Evolutionary conservation across 805 yeast genomes (phyloP), one percentile per base, ranked within the genome.

Genomic region (Saccharomycopsis capsularis): DNA sequence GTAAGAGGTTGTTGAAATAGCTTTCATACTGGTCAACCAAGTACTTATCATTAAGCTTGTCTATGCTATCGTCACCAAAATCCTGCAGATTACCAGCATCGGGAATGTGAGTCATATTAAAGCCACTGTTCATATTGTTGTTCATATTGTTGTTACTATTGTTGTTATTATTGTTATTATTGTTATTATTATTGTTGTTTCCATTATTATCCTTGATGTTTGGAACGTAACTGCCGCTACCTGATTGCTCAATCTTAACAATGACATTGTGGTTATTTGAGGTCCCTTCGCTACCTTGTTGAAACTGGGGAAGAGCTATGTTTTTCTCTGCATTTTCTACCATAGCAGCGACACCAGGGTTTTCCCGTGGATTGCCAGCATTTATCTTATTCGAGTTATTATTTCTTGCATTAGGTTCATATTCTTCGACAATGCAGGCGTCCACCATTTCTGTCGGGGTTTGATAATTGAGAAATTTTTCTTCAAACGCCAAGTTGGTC

Each of bases 371-470:
- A 15, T 39, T 22, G 25, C 21, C 38, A 16, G 38, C 18, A 6
- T 9, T n/a, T 7, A 27, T 27, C 18, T 34, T 34, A 9, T 9
- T 6, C 5, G 38, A 5, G 13, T 9, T 5, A 18, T 16, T 34
- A n/a, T 13, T 16, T 11, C 21, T 22, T 35, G 25, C 42, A 3
- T 36, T 44, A 2, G 69, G 68, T 53, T 67, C 69, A 58, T 62
- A 61, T 9, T 59, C 63, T 48, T 78, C 81, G 58, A 74, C 75
- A 11, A 77, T 69, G 53, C 84, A 78, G 57, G 82, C 74, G 23
- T 78, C 77, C 2, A 80, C 76, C 40, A 80, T 70, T 56, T 81
- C 85, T 46, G 74, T 80, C 39, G 77, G 77, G 18, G 84, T 78
- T 9, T 75, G 67, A 56, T 79, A 81, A 39, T 69, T 61, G 35